Conservation (phyloP, 2,329 filamentous ascomycete species). For the Claviceps monticola region DNA sequence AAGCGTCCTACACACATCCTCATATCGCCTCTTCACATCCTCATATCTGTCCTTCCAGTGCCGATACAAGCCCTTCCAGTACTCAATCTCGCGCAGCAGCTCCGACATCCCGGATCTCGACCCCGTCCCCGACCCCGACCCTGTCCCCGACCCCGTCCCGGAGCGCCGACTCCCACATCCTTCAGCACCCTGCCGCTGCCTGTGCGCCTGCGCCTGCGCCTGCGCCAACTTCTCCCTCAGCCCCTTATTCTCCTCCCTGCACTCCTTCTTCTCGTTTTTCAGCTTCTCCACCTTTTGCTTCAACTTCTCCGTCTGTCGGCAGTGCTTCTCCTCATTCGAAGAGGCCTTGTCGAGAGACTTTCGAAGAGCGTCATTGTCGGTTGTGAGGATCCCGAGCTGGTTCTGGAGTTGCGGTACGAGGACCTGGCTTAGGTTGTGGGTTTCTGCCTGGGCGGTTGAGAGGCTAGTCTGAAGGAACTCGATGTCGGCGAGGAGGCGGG, state of each 20-base stretch:
- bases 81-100: conserved; percentile 18
- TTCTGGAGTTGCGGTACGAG: conserved; percentile 23
- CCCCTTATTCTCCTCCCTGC: conserved; percentile 19
- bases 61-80: conserved; percentile 20
- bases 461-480: conserved; percentile 22
- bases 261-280: conserved; percentile 21
- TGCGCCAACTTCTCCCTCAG: conserved; percentile 20
- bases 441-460: conserved; percentile 21
- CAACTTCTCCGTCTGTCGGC: conserved; percentile 18
- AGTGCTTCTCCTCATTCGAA: conserved; percentile 17
- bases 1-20: conserved; percentile 15
- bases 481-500: conserved; percentile 18
- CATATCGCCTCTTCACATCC: conserved; percentile 13
- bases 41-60: conserved; percentile 19
- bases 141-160: conserved; percentile 14
- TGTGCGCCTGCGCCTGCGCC: conserved; percentile 18
- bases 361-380: conserved; percentile 26
- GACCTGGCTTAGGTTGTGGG: conserved; percentile 18
- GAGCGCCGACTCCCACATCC: conserved; percentile 7
- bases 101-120: conserved; percentile 22
- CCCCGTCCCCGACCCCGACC: conserved; percentile 14
- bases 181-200: background rate
- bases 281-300: conserved; percentile 21
- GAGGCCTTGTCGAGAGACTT: conserved; percentile 20
- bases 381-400: conserved; percentile 21